Evolutionary conservation across 352 stramenopile genomes (phyloP).

Genomic region (Pythium phragmiticola): DNA sequence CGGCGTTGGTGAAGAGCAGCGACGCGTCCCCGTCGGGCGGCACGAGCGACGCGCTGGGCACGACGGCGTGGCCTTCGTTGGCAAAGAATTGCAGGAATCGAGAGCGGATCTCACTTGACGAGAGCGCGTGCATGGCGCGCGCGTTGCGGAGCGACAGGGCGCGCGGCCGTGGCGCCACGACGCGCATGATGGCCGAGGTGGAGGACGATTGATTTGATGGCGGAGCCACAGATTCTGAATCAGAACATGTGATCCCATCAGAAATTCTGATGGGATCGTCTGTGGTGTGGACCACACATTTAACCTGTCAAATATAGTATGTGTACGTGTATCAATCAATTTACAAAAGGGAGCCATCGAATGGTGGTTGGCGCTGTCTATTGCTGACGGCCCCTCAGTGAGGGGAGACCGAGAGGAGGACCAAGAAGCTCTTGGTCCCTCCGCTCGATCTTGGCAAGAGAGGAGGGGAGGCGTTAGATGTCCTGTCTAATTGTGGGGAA

Average conservation of each 20-base stretch:
- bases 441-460: neutral
- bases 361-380: neutral
- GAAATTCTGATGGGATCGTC: neutral
- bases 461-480: neutral
- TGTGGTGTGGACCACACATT: conserved; percentile 12
- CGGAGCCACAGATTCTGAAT: neutral
- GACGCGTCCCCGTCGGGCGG: conserved; percentile 96
- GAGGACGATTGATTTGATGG: neutral
- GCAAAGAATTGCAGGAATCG: conserved; percentile 76
- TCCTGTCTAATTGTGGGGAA: neutral
- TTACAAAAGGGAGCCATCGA: neutral
- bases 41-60: conserved; percentile 89
- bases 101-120: conserved; percentile 43
- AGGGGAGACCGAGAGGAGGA: neutral
- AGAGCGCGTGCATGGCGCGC: conserved; percentile 41
- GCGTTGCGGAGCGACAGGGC: neutral
- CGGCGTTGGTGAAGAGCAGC: conserved; percentile 98
- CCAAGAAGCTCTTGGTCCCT: neutral
- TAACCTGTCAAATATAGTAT: neutral
- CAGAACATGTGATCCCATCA: too few relatives aligned
- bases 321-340: neutral
- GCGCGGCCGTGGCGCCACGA: neutral
- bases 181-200: neutral
- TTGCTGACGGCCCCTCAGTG: neutral
- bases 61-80: conserved; percentile 71